Evolutionary conservation across 78 protist genomes (phyloP), one percentile per base, ranked within the genome.

Genomic region (Polysphondylium violaceum): DNA sequence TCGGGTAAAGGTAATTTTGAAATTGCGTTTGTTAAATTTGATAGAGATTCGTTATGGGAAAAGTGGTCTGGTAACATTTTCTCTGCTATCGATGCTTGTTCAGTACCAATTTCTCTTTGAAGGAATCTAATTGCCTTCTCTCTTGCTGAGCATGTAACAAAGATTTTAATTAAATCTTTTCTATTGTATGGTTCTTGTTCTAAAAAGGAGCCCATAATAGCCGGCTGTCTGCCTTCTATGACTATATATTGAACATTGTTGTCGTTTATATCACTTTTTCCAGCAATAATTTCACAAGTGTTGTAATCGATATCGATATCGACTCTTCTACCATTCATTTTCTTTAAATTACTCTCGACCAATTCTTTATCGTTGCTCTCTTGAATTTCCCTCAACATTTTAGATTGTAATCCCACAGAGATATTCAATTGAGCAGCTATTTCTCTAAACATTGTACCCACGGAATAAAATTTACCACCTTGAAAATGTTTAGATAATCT

Each of bases 181-280:
- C 60, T 53, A 23, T 31, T 31, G n/a, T 36, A 21, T n/a, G 16
- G 14, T 43, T 67, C 50, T 19, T 59, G 4, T n/a, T n/a, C n/a
- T n/a, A n/a, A n/a, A 25, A 51, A 68, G 8, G 41, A 36, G 0
- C 89, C 89, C 53, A 81, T 27, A 8, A 71, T 44, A 3, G 89
- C 89, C 1, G 89, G 89, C 40, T 81, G 89, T 81, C 89, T 44
- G 11, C 89, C 89, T 41, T 81, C 89, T 0, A 81, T 81, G 7
- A 81, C 89, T 27, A 27, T 36, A 47, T 81, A 81, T 25, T 69
- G 41, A 47, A 51, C 35, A 43, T 7, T 44, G 8, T 58, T 50
- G 29, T 76, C 33, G 16, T 19, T 35, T 38, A 38, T 47, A 8
- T 11, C 8, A 47, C 11, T 47, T 8, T 3, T 16, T 29, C 69